Evolutionary conservation across 805 yeast species (phyloP), one percentile per base, ranked within the genome.

Genomic region (Teunomyces lycoperdinae): DNA sequence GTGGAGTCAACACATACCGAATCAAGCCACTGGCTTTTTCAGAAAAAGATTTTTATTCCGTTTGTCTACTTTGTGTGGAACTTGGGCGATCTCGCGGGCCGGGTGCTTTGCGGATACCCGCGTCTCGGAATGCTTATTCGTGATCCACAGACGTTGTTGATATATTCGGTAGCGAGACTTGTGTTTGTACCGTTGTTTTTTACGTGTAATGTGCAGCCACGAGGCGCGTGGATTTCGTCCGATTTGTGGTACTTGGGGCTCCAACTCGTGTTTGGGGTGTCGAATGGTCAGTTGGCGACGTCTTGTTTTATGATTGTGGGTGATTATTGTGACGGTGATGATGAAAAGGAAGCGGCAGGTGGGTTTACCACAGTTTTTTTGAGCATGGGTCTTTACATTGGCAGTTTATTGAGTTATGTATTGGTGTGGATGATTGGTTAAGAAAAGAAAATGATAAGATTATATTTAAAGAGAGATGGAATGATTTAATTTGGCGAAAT

Each of bases 281-380:
- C 96, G 4, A 90, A 88, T 60, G 99, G 99, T 2, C 96, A 90
- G 56, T 72, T 87, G 27, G 78, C 87, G 45, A 84, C 96, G 5
- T 79, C 89, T 26, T 79, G 89, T 48, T 89, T 92, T 67, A 87
- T 89, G 86, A 77, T 76, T 42, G 86, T 89, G 2, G 84, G 87
- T 0, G 70, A 74, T 13, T 77, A 74, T 48, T 70, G 81, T 45
- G 85, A 80, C 29, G 74, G 76, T 1, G 88, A 82, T 30, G 76
- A 77, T 16, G 92, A 89, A 58, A 83, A 82, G 62, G 89, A 88
- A 50, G 96, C 97, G 0, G 96, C 98, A 1, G 97, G 97, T 40
- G 97, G 97, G 3, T 87, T 91, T 62, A 84, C 96, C 40, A 83
- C 89, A 1, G 81, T 91, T 17, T 82, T 89, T 54, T 78, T 91